Base-by-base conservation (phyloP, 192 early-diverging fungal species). In the Irineochytrium annulatum region DNA sequence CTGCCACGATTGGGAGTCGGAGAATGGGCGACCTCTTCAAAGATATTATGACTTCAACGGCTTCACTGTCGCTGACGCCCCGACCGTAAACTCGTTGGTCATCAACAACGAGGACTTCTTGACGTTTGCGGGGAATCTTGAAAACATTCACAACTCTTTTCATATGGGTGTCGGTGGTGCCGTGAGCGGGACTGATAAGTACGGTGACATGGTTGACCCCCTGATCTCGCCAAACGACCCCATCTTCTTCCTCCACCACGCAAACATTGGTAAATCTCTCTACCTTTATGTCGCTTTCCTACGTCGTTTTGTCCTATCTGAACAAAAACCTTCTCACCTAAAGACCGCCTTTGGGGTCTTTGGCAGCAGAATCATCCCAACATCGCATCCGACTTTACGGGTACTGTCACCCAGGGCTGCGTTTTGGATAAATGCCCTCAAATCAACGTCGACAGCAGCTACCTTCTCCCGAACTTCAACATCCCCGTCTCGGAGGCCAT, bases 241-340 rank as follows among this genome's bases (percentile, higher is more conserved):
- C 43, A 69, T 81, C 59, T 87, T 87, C 67, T 85, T 76, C 58
- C 58, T 87, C 31, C 82, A 87, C 62, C 85, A 87, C 65, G 71
- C 72, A 43, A 79, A 79, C 74, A 72, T 85, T 34, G 85, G 81
- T 74, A 75, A 77, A 62, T 65, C 82, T 27, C 6, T 49, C 5
- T 22, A 14, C 24, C 24, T 49, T 8, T 22, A 8, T 22, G 17
- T 49, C 6, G 46, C 13, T 8, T 8, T 49, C 8, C 6, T 17
- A 14, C 5, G 24, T 22, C 46, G 26, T 49, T 49, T 22, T 49
- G 37, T 8, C 13, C 26, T 49, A 6, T 49, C 5, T 22, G 16
- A n/a, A n/a, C n/a, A n/a, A n/a, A n/a, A n/a, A n/a, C n/a, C n/a
- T n/a, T n/a, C n/a, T n/a, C n/a, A n/a, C n/a, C 11, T 11, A 1